Conservation (phyloP, 2,329 filamentous ascomycete species). For the Colletotrichum chlorophyti region DNA sequence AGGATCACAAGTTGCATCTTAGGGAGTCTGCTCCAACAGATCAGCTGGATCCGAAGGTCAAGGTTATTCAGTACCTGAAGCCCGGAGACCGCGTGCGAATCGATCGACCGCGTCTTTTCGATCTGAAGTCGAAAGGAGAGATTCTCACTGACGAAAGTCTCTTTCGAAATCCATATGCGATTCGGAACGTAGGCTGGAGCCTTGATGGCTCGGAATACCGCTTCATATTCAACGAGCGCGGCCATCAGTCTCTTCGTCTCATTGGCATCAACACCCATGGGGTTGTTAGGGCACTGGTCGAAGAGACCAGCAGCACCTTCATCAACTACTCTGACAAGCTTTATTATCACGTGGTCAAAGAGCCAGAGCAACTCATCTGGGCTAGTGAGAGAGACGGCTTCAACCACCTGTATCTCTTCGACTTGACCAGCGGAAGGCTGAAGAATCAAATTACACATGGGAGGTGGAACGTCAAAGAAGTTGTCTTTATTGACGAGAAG, state of each 20-base stretch:
- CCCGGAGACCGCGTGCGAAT: slow-evolving; percentile 34
- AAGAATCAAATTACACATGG: slow-evolving; percentile 35
- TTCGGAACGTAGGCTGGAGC: slow-evolving; percentile 34
- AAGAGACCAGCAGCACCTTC: slow-evolving; percentile 35
- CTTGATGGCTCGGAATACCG: slow-evolving; percentile 33
- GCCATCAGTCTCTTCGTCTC: slow-evolving; percentile 33
- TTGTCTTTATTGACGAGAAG: neutral
- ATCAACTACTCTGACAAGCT: slow-evolving; percentile 29
- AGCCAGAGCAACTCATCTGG: slow-evolving; percentile 35
- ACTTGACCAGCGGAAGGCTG: slow-evolving; percentile 15
- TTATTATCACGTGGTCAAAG: neutral
- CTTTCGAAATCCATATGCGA: slow-evolving; percentile 34
- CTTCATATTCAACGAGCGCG: slow-evolving; percentile 38
- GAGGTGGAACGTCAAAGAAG: slow-evolving; percentile 30
- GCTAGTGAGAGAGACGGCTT: slow-evolving; percentile 37
- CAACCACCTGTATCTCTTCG: slow-evolving; percentile 37
- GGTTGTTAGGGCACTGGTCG: slow-evolving; percentile 29
- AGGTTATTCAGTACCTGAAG: slow-evolving; percentile 33
- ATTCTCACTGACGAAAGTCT: slow-evolving; percentile 31
- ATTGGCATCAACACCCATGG: slow-evolving; percentile 30
- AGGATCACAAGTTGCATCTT: slow-evolving; percentile 30
- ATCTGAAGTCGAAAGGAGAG: slow-evolving; percentile 29
- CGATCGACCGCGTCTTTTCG: slow-evolving; percentile 36
- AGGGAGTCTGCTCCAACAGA: slow-evolving; percentile 37
- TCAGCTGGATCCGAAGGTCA: slow-evolving; percentile 36